Conservation (phyloP, 2,329 filamentous ascomycete genomes). For the Annulohypoxylon truncatum region DNA sequence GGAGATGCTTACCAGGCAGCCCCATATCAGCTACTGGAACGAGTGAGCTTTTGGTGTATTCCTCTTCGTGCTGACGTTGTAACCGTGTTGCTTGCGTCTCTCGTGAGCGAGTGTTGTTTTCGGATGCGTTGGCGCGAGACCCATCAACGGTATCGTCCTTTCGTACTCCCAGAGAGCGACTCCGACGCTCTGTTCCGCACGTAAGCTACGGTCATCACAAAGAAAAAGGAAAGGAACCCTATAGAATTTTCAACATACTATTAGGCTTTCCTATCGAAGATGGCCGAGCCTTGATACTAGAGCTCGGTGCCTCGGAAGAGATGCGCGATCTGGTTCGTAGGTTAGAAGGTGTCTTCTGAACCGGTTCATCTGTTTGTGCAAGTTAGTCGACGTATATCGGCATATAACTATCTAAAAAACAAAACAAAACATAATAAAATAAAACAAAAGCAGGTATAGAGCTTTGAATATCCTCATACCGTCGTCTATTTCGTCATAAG, state of each 20-base stretch:
- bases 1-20: slow-evolving; percentile 37
- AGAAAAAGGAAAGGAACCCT: neutral
- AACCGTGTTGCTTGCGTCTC: slow-evolving; percentile 33
- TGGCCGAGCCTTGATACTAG: slow-evolving; percentile 34
- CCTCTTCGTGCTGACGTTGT: slow-evolving; percentile 26
- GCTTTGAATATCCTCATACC: slow-evolving; percentile 35
- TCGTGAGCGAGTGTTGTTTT: slow-evolving; percentile 37
- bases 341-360: slow-evolving; percentile 35
- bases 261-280: slow-evolving; percentile 33
- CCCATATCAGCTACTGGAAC: slow-evolving; percentile 49
- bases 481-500: slow-evolving; percentile 45
- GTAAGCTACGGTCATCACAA: slow-evolving; percentile 11
- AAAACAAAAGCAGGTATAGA: neutral
- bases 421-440: no score
- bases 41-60: slow-evolving; percentile 21
- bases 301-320: slow-evolving; percentile 41
- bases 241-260: slow-evolving; percentile 23
- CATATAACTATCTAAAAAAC: no score
- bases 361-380: slow-evolving; percentile 37
- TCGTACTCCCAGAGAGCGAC: slow-evolving; percentile 35
- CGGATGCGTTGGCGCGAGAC: slow-evolving; percentile 31
- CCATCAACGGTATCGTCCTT: slow-evolving; percentile 23
- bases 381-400: slow-evolving; percentile 5
- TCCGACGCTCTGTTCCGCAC: slow-evolving; percentile 40
- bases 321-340: slow-evolving; percentile 42